Conservation (phyloP, 768 basidiomycete species). For the Asterophora lycoperdoides region DNA sequence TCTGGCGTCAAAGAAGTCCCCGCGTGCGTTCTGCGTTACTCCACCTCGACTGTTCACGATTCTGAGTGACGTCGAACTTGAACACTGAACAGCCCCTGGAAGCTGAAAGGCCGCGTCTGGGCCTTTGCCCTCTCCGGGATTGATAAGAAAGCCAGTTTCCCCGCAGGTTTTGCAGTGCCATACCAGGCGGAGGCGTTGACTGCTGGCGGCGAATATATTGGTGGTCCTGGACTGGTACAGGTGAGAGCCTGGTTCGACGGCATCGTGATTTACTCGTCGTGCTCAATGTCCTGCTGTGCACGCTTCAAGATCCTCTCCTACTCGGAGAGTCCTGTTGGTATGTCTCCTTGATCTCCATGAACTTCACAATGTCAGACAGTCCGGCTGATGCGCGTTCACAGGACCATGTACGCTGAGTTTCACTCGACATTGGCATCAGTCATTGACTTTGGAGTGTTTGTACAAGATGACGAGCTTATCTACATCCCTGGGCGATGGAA, state of each 20-base stretch:
- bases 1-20: constrained; percentile 15
- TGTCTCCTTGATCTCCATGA: neutral
- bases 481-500: constrained; percentile 33
- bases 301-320: constrained; percentile 25
- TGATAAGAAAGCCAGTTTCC: constrained; percentile 21
- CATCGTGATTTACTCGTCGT: no score
- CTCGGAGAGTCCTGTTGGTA: constrained; percentile 30
- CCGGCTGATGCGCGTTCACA: neutral
- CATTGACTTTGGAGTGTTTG: neutral
- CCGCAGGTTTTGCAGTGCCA: constrained; percentile 26
- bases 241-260: constrained; percentile 18
- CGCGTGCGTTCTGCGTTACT: constrained; percentile 7
- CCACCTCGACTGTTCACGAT: neutral
- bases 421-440: neutral
- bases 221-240: constrained; percentile 24
- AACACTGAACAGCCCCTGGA: constrained; percentile 24
- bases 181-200: constrained; percentile 24
- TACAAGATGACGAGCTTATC: constrained; percentile 29
- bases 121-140: constrained; percentile 21
- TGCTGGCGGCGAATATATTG: constrained; percentile 26
- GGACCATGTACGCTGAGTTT: constrained; percentile 22
- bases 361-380: neutral
- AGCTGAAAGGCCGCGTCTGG: constrained; percentile 27
- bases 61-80: no score
- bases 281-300: no score